phyloP scores from a whole-genome alignment of 1,284 basidiomycete species.

The Papiliotrema laurentii region DNA sequence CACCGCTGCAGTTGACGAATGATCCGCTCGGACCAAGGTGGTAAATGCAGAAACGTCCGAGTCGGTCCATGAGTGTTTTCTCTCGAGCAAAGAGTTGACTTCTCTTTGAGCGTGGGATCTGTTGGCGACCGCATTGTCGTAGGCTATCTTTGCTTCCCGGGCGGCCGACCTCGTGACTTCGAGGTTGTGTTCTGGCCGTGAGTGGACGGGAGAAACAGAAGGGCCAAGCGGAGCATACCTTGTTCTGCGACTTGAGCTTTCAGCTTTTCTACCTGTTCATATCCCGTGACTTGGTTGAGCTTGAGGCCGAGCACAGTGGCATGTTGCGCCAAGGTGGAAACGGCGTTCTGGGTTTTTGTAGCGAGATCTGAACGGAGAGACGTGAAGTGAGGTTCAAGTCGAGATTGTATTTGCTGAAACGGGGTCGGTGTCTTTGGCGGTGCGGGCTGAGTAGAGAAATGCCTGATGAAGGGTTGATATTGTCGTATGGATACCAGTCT shows the following conservation, averaged over 20 bases:
- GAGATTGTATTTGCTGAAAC: background rate
- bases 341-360: background rate
- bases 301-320: constrained; percentile 57
- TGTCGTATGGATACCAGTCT: no score
- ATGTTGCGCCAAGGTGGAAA: background rate
- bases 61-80: constrained; percentile 76
- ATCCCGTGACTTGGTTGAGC: constrained; percentile 81
- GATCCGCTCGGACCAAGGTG: constrained; percentile 77
- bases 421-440: no score
- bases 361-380: background rate
- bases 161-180: constrained; percentile 57
- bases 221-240: constrained; percentile 55
- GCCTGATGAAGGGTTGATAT: no score
- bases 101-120: constrained; percentile 78
- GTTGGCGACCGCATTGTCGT: constrained; percentile 66
- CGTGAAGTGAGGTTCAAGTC: background rate
- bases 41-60: constrained; percentile 78
- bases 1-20: constrained; percentile 73
- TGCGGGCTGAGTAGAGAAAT: no score
- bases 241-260: constrained; percentile 72
- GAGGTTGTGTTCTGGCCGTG: constrained; percentile 34
- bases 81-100: constrained; percentile 83
- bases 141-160: constrained; percentile 65
- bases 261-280: constrained; percentile 78
- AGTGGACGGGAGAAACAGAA: no score